A percentile compares a stretch with the other conserved stretches of the same genome.
These are phyloP conservation scores for Cryptococcus amylolentus DNA, from an alignment of 1,284 basidiomycete species.

Conservation along the genomic window DNA sequence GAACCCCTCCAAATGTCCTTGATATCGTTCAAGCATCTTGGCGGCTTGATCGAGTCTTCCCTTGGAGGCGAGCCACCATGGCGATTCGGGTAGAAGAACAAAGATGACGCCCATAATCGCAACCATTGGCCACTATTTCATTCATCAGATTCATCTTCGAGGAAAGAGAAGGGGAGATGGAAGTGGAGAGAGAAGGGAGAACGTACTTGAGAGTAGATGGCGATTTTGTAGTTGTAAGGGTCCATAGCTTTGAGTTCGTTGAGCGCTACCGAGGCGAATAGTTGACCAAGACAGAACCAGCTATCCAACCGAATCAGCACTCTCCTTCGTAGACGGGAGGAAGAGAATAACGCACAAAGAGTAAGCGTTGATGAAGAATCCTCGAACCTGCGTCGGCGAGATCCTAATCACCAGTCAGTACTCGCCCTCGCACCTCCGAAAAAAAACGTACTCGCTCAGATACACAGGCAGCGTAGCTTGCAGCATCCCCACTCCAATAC, in stretches of 20 bases:
- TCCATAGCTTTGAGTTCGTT: conserved; percentile 15
- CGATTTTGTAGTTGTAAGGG: conserved; percentile 13
- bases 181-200: neutral
- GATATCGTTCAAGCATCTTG: conserved; percentile 8
- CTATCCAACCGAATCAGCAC: neutral
- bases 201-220: conserved; percentile 21
- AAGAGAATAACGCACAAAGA: conserved; percentile 10
- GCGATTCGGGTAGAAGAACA: conserved; percentile 23
- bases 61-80: conserved; percentile 23
- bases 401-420: neutral
- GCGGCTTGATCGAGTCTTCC: conserved; percentile 16
- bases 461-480: conserved; percentile 24
- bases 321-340: neutral
- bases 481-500: conserved; percentile 24
- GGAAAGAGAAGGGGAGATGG: neutral
- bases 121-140: conserved; percentile 15
- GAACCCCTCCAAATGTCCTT: conserved; percentile 22
- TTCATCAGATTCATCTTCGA: neutral
- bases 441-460: conserved; percentile 12
- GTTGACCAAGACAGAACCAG: conserved; percentile 22
- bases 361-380: conserved; percentile 25
- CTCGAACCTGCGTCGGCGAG: conserved; percentile 21
- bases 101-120: conserved; percentile 21
- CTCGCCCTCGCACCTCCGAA: no score
- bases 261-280: conserved; percentile 19